These are phyloP conservation scores for Berkeleyomyces rouxiae DNA, from an alignment of 2,329 filamentous ascomycete species.

Conservation along the genomic window DNA sequence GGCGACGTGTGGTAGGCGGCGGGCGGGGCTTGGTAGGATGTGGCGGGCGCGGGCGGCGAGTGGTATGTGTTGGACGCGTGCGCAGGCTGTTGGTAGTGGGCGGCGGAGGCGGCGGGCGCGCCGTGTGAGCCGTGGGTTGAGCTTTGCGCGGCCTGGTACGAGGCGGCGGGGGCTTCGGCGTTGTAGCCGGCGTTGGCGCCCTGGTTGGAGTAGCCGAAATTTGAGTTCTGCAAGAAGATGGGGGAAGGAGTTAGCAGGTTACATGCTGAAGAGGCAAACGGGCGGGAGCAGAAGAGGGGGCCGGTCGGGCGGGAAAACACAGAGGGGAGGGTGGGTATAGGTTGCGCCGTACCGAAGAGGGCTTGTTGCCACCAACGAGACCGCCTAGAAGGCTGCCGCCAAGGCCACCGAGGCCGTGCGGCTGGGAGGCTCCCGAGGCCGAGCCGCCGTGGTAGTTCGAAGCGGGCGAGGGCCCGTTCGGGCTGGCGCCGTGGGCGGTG, in stretches of 20 bases:
- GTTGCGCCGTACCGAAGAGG: conserved; percentile 15
- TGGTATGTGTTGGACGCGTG: conserved; percentile 21
- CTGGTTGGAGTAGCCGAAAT: conserved; percentile 47
- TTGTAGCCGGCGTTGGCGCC: conserved; percentile 38
- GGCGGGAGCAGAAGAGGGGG: not conserved
- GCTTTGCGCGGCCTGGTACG: conserved; percentile 30
- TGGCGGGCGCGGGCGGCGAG: conserved; percentile 16
- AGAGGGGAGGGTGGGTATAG: not conserved
- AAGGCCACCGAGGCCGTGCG: conserved; percentile 28
- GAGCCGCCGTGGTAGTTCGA: conserved; percentile 33
- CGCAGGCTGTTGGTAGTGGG: conserved; percentile 6
- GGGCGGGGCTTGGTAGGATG: conserved; percentile 5
- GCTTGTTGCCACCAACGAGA: conserved; percentile 35
- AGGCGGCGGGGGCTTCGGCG: conserved; percentile 44
- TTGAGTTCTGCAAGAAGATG: conserved; percentile 29
- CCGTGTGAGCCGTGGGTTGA: conserved; percentile 10
- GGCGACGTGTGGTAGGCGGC: conserved; percentile 7
- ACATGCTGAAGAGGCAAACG: not conserved
- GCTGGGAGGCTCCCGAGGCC: conserved; percentile 23
- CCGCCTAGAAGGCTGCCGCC: conserved; percentile 38
- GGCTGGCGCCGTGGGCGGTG: conserved; percentile 18
- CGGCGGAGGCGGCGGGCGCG: conserved; percentile 2
- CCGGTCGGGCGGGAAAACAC: not conserved
- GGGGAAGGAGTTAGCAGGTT: conserved; percentile 15
- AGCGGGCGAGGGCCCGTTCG: not conserved